phyloP scores from a whole-genome alignment of 2,329 filamentous ascomycete species.

The Diaporthe nobilis region DNA sequence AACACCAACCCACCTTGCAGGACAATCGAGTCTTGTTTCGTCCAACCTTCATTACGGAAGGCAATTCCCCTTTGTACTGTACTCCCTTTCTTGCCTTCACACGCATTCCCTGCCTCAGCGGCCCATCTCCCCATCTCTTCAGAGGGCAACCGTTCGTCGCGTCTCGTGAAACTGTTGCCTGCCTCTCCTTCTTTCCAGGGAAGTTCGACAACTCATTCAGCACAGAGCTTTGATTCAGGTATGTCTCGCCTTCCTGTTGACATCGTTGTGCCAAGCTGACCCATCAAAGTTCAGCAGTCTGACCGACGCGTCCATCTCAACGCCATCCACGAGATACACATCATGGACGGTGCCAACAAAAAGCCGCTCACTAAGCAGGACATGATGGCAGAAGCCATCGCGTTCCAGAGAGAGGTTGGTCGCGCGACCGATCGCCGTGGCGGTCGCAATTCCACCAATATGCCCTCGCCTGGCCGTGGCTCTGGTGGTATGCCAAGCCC shows the following conservation, averaged over 20 bases:
- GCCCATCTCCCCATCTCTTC: neutral
- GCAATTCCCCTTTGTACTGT: neutral
- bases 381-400: neutral
- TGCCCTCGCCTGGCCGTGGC: conserved; percentile 11
- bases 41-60: neutral
- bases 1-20: neutral
- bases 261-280: neutral
- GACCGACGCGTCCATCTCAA: neutral
- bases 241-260: neutral
- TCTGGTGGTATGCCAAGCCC: neutral
- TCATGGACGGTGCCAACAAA: conserved; percentile 8
- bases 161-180: neutral
- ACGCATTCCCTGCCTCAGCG: neutral
- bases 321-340: neutral
- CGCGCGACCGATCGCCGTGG: neutral
- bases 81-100: neutral
- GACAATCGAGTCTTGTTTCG: neutral
- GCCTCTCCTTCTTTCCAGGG: neutral
- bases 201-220: neutral
- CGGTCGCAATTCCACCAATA: neutral
- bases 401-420: neutral
- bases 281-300: neutral
- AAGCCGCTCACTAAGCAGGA: neutral
- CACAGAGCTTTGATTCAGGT: neutral
- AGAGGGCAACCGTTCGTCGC: neutral